Evolutionary conservation across 2,329 filamentous ascomycete genomes (phyloP).

Genomic region (Metarhizium guizhouense): DNA sequence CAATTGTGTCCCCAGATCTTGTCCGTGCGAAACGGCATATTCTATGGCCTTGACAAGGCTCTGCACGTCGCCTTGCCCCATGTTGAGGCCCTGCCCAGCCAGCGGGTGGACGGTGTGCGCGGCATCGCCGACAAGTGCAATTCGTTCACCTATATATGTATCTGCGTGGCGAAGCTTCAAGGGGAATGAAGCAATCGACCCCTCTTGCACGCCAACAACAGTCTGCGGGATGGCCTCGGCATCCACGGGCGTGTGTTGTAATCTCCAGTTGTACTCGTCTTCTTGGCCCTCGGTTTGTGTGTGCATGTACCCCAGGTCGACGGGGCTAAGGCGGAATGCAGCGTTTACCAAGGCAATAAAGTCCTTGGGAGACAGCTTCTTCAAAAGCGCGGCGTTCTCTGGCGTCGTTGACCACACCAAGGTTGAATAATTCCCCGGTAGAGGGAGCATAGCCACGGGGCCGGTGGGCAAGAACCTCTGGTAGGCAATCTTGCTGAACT

Average conservation of each 20-base stretch:
- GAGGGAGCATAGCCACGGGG: constrained; percentile 80
- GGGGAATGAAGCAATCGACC: constrained; percentile 81
- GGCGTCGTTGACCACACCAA: constrained; percentile 94
- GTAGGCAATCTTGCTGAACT: constrained; percentile 67
- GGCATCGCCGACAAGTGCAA: constrained; percentile 87
- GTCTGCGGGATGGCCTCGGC: constrained; percentile 52
- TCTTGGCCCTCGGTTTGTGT: constrained; percentile 47
- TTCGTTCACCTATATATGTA: constrained; percentile 81
- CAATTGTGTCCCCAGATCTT: constrained; percentile 74
- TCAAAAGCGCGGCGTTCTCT: constrained; percentile 67
- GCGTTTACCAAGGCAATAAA: constrained; percentile 88
- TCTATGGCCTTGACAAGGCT: constrained; percentile 67
- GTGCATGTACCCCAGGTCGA: constrained; percentile 80
- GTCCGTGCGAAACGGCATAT: constrained; percentile 70
- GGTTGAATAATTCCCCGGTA: constrained; percentile 74
- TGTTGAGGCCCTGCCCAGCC: constrained; percentile 88
- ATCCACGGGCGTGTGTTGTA: constrained; percentile 56
- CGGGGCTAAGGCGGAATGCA: constrained; percentile 71
- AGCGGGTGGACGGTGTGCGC: constrained; percentile 93
- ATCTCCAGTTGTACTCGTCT: constrained; percentile 78
- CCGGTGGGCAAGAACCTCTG: constrained; percentile 92
- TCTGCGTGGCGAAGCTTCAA: constrained; percentile 89
- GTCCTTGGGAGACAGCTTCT: constrained; percentile 61
- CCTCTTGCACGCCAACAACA: constrained; percentile 64
- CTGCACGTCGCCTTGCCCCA: constrained; percentile 82